Evolutionary conservation across 768 basidiomycete genomes (phyloP).

Genomic region (Collybia mongolica): DNA sequence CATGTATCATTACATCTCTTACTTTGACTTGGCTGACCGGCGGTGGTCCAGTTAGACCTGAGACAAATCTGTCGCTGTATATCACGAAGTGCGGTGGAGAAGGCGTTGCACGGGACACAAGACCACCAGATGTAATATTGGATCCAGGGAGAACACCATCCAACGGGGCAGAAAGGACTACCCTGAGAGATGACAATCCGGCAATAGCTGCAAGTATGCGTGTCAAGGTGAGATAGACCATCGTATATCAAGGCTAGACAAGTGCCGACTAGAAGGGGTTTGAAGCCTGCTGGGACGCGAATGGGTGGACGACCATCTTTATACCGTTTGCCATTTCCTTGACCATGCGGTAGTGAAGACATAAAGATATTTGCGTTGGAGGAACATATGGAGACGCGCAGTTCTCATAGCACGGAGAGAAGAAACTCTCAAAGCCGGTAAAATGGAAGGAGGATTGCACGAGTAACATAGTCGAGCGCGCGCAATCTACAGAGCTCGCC

Average conservation of each 20-base stretch:
- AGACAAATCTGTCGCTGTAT: constrained; percentile 6
- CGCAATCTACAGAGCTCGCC: no score
- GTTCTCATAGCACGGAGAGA: no score
- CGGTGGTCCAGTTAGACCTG: constrained; percentile 6
- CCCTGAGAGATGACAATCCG: not conserved
- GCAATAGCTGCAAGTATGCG: not conserved
- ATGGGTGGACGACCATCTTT: no score
- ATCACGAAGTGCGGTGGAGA: constrained; percentile 3
- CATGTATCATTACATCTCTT: not conserved
- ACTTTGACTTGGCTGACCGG: constrained; percentile 3
- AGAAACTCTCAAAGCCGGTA: no score
- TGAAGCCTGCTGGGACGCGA: no score
- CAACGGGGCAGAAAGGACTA: not conserved
- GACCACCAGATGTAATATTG: not conserved
- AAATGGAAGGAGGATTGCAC: no score
- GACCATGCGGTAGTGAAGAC: no score
- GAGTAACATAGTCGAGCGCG: no score
- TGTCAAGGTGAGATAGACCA: constrained; percentile 1
- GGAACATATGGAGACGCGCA: no score
- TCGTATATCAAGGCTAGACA: constrained; percentile 11
- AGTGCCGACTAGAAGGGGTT: not conserved
- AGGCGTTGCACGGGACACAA: constrained; percentile 2
- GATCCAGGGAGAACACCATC: not conserved
- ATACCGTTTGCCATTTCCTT: no score
- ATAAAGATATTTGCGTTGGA: no score